Evolutionary conservation across 352 stramenopile genomes (phyloP).

Genomic region (Phytophthora boehmeriae): DNA sequence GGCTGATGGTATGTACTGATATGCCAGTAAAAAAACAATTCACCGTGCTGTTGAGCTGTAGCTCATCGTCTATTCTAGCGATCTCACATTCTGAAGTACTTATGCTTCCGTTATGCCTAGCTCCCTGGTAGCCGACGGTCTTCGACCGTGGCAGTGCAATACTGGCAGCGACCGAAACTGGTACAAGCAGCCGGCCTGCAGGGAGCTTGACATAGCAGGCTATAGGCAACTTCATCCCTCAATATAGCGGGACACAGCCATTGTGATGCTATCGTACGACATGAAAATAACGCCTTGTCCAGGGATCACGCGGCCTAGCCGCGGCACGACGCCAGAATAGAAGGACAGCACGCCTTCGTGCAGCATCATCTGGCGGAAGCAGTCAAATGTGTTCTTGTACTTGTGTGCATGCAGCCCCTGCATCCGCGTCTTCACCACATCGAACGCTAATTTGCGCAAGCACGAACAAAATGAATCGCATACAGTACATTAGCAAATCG

Average conservation of each 20-base stretch:
- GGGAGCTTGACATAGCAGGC: slow-evolving; percentile 6
- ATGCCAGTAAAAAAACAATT: not conserved
- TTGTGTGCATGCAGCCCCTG: slow-evolving; percentile 70
- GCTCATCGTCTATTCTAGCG: slow-evolving; percentile 5
- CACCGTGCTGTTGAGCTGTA: not conserved
- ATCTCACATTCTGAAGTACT: not conserved
- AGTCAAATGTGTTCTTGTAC: slow-evolving; percentile 90
- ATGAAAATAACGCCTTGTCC: slow-evolving; percentile 99
- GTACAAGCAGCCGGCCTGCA: slow-evolving; percentile 15
- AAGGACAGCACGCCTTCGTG: slow-evolving; percentile 91
- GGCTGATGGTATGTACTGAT: no score
- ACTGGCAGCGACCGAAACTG: slow-evolving; percentile 27
- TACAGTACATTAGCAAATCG: slow-evolving; percentile 22
- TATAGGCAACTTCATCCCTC: slow-evolving; percentile 35
- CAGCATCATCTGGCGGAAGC: slow-evolving; percentile 89
- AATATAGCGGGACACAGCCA: slow-evolving; percentile 55
- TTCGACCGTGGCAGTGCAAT: slow-evolving; percentile 1
- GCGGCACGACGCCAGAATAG: slow-evolving; percentile 93
- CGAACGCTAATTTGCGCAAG: slow-evolving; percentile 53
- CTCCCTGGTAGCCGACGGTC: not conserved
- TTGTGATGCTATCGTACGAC: slow-evolving; percentile 87
- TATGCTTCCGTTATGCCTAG: not conserved
- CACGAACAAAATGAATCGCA: slow-evolving; percentile 20
- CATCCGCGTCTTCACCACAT: slow-evolving; percentile 89
- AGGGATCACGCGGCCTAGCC: slow-evolving; percentile 94